Evolutionary conservation across 2,329 filamentous ascomycete species (phyloP).

Genomic region (Delphinella strobiligena): DNA sequence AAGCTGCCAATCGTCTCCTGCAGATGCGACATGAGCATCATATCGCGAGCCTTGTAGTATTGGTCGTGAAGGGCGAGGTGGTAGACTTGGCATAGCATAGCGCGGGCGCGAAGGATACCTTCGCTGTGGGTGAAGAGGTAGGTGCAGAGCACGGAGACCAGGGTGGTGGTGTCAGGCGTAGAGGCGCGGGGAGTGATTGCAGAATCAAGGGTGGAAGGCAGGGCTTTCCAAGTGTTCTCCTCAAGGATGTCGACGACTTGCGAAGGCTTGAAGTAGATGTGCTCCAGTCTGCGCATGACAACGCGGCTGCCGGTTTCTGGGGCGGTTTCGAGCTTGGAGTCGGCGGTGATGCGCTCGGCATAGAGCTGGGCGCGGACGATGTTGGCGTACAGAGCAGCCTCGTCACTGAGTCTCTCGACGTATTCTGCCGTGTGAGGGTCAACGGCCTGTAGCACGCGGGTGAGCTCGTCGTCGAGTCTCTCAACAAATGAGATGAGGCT

Average conservation of each 20-base stretch:
- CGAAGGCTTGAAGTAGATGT: constrained; percentile 97
- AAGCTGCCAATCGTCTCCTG: constrained; percentile 96
- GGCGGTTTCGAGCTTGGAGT: constrained; percentile 55
- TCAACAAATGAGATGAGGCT: constrained; percentile 92
- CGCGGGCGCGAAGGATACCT: constrained; percentile 87
- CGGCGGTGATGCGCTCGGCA: constrained; percentile 67
- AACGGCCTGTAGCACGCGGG: constrained; percentile 90
- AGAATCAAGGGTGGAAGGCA: constrained; percentile 60
- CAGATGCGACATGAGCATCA: constrained; percentile 99
- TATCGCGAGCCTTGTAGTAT: constrained; percentile 94
- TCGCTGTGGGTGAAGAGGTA: constrained; percentile 93
- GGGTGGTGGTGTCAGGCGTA: constrained; percentile 54
- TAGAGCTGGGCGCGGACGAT: constrained; percentile 84
- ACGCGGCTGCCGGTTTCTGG: constrained; percentile 88
- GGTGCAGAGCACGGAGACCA: constrained; percentile 81
- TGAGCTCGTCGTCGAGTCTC: constrained; percentile 92
- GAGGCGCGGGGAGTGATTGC: constrained; percentile 63
- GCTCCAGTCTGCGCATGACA: constrained; percentile 86
- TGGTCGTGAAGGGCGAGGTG: constrained; percentile 95
- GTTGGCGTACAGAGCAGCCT: constrained; percentile 80
- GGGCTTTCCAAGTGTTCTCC: constrained; percentile 81
- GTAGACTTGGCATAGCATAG: constrained; percentile 98
- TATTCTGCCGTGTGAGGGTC: constrained; percentile 98
- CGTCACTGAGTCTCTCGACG: constrained; percentile 86
- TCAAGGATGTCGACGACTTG: constrained; percentile 90